Conservation (phyloP, 345 rosid species). For the Lepidium didymum region DNA sequence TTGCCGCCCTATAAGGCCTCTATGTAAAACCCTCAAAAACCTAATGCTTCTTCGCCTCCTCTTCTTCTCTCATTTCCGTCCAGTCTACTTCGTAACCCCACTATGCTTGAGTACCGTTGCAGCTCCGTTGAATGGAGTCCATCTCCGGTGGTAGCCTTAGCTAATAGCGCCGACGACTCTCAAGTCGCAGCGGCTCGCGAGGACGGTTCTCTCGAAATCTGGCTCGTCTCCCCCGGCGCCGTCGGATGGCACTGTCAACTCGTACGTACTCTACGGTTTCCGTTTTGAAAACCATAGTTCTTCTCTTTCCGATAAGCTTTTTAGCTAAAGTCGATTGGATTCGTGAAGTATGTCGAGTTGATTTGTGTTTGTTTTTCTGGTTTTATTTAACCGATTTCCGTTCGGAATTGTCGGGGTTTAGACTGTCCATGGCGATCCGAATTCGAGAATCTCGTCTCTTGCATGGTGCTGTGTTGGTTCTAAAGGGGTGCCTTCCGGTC, state of each 20-base stretch:
- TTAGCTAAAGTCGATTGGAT: conserved; percentile 14
- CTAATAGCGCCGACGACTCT: conserved; percentile 61
- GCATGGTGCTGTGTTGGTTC: conserved; percentile 66
- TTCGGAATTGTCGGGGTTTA: conserved; percentile 15
- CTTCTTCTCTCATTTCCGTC: neutral
- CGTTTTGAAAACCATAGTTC: neutral
- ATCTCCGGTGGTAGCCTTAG: conserved; percentile 80
- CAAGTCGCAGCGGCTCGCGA: conserved; percentile 89
- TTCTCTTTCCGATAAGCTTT: conserved; percentile 8
- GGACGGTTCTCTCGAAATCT: conserved; percentile 91
- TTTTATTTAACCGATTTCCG: conserved; percentile 7
- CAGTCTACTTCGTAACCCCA: neutral
- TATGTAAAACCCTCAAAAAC: conserved; percentile 21
- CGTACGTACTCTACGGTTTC: conserved; percentile 47
- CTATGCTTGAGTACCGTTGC: conserved; percentile 56
- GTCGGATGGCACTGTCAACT: conserved; percentile 98
- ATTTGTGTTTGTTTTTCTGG: conserved; percentile 17
- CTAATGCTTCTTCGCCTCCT: conserved; percentile 15
- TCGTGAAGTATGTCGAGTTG: conserved; percentile 27
- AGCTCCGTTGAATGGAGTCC: conserved; percentile 88
- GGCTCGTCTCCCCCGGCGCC: conserved; percentile 94
- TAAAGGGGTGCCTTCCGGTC: conserved; percentile 51
- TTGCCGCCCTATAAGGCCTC: conserved; percentile 1
- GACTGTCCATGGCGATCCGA: conserved; percentile 80
- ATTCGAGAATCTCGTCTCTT: conserved; percentile 72